phyloP scores from a whole-genome alignment of 345 rosid genomes.

The Populus simonii region DNA sequence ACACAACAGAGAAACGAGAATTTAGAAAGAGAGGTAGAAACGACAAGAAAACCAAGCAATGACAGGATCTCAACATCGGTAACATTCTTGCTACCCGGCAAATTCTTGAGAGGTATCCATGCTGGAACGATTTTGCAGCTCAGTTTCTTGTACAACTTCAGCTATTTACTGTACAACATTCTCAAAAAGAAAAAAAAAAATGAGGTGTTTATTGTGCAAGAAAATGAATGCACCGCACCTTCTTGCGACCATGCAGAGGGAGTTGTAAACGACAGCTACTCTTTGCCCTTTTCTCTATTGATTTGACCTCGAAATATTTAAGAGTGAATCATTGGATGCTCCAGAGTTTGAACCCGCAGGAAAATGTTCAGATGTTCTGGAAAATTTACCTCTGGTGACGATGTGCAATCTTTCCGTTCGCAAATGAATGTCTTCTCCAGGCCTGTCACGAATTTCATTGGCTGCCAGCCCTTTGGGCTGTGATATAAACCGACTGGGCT shows the following conservation, averaged over 20 bases:
- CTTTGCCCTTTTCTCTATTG: too few species aligned
- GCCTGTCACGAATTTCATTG: too few species aligned
- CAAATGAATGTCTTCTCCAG: too few species aligned
- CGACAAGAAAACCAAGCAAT: conserved; percentile 56
- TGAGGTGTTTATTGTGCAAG: neutral
- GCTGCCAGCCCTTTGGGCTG: too few species aligned
- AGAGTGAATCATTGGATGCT: neutral
- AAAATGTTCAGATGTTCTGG: neutral
- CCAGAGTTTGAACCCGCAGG: neutral
- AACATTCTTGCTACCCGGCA: neutral
- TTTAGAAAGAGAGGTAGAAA: conserved; percentile 83
- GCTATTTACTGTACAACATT: too few species aligned
- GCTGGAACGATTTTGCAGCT: neutral
- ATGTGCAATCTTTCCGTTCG: too few species aligned
- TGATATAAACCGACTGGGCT: too few species aligned
- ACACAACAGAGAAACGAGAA: conserved; percentile 66
- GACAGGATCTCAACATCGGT: conserved; percentile 1
- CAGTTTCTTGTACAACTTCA: neutral
- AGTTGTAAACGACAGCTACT: too few species aligned
- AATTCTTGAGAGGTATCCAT: neutral
- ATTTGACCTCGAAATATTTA: too few species aligned
- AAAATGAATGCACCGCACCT: neutral
- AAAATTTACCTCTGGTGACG: neutral
- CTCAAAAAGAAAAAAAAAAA: too few species aligned
- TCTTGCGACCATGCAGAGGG: too few species aligned